Base-by-base conservation (phyloP, 1,284 basidiomycete species). In the Trichosporon ovoides region DNA sequence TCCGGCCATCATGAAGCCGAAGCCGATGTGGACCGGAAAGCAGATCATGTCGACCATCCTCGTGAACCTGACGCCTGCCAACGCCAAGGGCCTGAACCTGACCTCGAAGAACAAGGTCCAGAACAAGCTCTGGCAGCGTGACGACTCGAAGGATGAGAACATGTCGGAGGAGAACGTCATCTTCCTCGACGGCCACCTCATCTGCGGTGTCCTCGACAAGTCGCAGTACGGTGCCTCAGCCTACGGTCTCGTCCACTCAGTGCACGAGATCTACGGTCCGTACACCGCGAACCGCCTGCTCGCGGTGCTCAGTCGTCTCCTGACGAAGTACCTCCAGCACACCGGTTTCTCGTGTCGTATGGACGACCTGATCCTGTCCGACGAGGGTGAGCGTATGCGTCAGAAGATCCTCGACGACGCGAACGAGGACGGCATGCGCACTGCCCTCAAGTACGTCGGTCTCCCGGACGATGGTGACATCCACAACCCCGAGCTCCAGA, bases 291-390 rank as follows among this genome's bases (percentile, higher is more conserved):
- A 94, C 55, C 87, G 87, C 69, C 84, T 99, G 10, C 86, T 99
- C 36, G 92, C 93, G 56, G 87, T 98, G 62, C 84, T 98, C 61
- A 91, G 90, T 72, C 86, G 96, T 55, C 80, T 98, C 48, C 93
- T 99, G 77, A 98, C 96, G 56, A 98, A 97, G 75, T 98, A 91
- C 79, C 81, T 98, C 51, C 95, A 98, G 72, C 90, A 93, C 72
- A 88, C 93, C 38, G 96, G 92, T 0, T 99, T 99, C 79, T 94
- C 95, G 3, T 99, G 96, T 79, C 87, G 96, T 43, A 98, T 98
- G 91, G 96, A 99, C 78, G 96, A 99, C 80, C 81, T 99, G 52
- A 85, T 90, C 55, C 82, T 99, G 38, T 97, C 92, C 20, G 82
- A 83, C 0, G 84, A 86, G 60, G 95, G 93, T 31, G 88, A 98